Conservation (phyloP, 805 yeast species). For the Candida oleophila region DNA sequence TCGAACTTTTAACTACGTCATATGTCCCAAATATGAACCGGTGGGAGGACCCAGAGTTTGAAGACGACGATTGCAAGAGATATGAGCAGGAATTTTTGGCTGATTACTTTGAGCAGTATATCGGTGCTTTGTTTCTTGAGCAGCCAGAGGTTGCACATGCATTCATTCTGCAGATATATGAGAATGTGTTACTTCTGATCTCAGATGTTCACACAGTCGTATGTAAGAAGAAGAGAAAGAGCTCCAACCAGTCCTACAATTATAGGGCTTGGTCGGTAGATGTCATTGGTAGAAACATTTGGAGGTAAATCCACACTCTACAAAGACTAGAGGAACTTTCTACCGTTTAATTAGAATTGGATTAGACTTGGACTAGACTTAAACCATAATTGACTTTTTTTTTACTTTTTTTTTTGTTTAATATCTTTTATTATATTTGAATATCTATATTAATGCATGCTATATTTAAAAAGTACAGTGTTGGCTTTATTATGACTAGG, state of each 20-base stretch:
- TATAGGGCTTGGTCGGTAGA: constrained; percentile 32
- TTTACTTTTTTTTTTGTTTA: constrained; percentile 2
- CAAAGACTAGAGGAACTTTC: no score
- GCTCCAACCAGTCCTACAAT: constrained; percentile 16
- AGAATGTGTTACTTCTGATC: constrained; percentile 28
- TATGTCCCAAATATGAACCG: constrained; percentile 25
- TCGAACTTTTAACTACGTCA: constrained; percentile 18
- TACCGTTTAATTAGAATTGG: no score
- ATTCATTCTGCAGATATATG: constrained; percentile 33
- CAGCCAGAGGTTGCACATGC: constrained; percentile 34
- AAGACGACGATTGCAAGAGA: constrained; percentile 15
- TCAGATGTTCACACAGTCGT: constrained; percentile 11
- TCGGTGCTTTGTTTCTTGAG: constrained; percentile 40
- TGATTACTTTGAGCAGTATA: constrained; percentile 41
- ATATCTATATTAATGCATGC: constrained; percentile 1
- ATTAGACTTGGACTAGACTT: no score
- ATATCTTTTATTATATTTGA: not conserved
- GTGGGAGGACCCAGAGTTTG: constrained; percentile 9
- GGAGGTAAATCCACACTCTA: constrained; percentile 2
- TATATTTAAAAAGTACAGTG: not conserved
- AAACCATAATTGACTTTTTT: constrained; percentile 9
- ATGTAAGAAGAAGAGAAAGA: constrained; percentile 9
- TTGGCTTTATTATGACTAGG: not conserved
- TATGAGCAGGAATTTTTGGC: constrained; percentile 44
- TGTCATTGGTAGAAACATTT: constrained; percentile 31